Conservation (phyloP, 805 yeast species). For the Candida bentonensis region DNA sequence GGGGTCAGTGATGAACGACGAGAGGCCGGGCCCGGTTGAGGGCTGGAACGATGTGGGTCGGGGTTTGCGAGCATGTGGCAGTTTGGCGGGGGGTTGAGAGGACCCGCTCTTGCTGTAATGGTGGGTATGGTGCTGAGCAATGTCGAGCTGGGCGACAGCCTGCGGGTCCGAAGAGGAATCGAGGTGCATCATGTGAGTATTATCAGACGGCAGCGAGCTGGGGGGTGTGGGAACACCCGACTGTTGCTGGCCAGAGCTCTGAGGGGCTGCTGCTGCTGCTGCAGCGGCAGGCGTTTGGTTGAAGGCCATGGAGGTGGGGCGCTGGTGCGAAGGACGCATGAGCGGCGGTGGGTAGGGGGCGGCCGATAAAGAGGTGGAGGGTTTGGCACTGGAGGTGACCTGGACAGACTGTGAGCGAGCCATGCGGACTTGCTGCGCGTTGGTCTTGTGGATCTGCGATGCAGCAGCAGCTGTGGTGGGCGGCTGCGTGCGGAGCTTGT, state of each 20-base stretch:
- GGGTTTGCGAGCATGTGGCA: conserved; percentile 14
- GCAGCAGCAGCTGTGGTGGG: not conserved
- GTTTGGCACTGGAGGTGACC: not conserved
- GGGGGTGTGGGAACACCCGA: not conserved
- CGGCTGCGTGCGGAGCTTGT: conserved; percentile 2
- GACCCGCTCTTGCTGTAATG: not conserved
- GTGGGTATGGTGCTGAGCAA: not conserved
- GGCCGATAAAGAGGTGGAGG: conserved; percentile 3
- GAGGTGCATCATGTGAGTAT: no score
- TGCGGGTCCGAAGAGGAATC: not conserved
- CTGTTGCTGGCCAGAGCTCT: no score
- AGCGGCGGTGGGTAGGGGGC: conserved; percentile 1
- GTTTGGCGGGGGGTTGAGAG: not conserved
- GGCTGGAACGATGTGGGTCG: conserved; percentile 27
- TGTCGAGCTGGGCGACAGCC: not conserved
- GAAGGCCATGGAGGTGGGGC: conserved; percentile 2
- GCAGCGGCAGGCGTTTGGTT: not conserved
- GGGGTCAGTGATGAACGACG: not conserved
- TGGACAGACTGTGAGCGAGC: not conserved
- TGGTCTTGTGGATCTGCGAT: conserved; percentile 2
- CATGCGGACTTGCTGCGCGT: conserved; percentile 7
- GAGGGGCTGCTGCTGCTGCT: not conserved
- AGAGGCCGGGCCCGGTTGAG: conserved; percentile 3
- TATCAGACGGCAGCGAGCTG: not conserved
- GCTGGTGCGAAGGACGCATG: conserved; percentile 1